Evolutionary conservation across 306 rosid species (phyloP).

Genomic region (Styphnolobium japonicum): DNA sequence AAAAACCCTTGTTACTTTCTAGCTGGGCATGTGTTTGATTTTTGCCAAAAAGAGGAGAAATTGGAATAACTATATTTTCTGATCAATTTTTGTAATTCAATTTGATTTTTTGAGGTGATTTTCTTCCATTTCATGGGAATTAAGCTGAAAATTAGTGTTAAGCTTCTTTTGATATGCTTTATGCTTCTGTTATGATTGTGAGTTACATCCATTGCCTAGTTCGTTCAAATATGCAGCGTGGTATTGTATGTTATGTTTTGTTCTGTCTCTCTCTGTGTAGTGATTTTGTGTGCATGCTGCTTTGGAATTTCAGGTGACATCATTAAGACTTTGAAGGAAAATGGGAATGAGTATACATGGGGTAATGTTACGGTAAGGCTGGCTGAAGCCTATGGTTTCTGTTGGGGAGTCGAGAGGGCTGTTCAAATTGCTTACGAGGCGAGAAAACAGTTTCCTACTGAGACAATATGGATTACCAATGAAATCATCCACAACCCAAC

Average conservation of each 20-base stretch:
- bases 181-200: not conserved
- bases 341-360: constrained; percentile 80
- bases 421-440: constrained; percentile 99
- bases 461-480: constrained; percentile 86
- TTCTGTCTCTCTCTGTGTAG: not conserved
- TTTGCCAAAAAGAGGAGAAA: not conserved
- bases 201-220: not conserved
- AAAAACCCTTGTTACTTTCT: not conserved
- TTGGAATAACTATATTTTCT: not conserved
- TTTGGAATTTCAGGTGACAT: constrained; percentile 66
- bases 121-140: constrained; percentile 8
- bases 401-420: constrained; percentile 99
- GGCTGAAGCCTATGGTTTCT: constrained; percentile 93
- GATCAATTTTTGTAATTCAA: not conserved
- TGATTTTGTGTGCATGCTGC: constrained; percentile 16
- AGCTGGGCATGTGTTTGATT: not conserved
- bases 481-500: constrained; percentile 98
- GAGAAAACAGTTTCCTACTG: constrained; percentile 85
- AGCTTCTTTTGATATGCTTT: not conserved
- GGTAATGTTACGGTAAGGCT: constrained; percentile 86
- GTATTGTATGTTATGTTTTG: not conserved
- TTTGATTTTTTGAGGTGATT: not conserved
- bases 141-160: not conserved
- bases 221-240: not conserved
- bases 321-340: constrained; percentile 79